Evolutionary conservation across 2,329 filamentous ascomycete species (phyloP).

Genomic region (Colletotrichum horii): DNA sequence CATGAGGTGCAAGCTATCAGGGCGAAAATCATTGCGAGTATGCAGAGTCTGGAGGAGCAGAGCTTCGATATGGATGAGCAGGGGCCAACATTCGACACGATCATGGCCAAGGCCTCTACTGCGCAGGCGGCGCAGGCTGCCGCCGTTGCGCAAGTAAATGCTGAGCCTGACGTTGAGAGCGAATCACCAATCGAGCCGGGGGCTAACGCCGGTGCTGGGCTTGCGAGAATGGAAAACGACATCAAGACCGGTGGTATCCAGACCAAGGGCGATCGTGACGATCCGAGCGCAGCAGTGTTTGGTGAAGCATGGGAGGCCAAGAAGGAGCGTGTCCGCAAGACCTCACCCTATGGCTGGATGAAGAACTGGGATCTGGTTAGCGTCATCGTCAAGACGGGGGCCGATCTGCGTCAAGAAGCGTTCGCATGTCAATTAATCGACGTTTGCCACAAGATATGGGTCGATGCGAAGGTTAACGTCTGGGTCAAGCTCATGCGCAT

Average conservation of each 20-base stretch:
- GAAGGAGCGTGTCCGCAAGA: constrained; percentile 82
- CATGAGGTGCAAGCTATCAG: constrained; percentile 84
- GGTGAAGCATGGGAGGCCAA: constrained; percentile 87
- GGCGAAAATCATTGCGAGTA: constrained; percentile 86
- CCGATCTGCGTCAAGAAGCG: constrained; percentile 82
- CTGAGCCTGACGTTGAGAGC: constrained; percentile 57
- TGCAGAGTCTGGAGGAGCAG: constrained; percentile 87
- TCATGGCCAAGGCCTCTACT: constrained; percentile 75
- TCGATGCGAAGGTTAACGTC: constrained; percentile 75
- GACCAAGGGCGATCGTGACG: constrained; percentile 81
- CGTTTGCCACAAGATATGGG: constrained; percentile 83
- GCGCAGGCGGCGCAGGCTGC: constrained; percentile 52
- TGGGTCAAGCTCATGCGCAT: constrained; percentile 92
- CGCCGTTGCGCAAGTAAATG: constrained; percentile 46
- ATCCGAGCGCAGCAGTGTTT: constrained; percentile 85
- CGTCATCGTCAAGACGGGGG: constrained; percentile 87
- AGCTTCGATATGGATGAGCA: constrained; percentile 77
- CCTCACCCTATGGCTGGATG: constrained; percentile 87
- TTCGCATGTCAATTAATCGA: constrained; percentile 86
- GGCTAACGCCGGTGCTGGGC: constrained; percentile 74
- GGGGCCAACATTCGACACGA: constrained; percentile 79
- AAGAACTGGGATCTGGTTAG: constrained; percentile 89
- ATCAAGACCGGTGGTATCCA: constrained; percentile 85
- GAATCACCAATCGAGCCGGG: constrained; percentile 55
- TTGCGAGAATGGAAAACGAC: constrained; percentile 88